Conservation (phyloP, 2,329 filamentous ascomycete genomes). For the Aspergillus bombycis region DNA sequence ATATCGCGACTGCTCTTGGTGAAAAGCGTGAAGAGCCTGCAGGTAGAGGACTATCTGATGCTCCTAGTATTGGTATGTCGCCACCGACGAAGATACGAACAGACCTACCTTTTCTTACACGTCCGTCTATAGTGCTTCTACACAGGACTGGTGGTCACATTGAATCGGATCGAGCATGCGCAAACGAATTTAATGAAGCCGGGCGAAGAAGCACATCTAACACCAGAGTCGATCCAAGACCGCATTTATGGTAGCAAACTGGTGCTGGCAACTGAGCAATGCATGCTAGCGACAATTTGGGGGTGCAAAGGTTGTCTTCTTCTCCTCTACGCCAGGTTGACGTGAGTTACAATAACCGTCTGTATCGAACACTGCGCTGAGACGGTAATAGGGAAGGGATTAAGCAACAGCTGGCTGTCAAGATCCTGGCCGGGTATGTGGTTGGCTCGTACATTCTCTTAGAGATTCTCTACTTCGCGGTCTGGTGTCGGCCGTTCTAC, state of each 20-base stretch:
- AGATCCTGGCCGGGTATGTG: not conserved
- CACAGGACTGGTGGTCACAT: not conserved
- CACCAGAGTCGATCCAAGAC: not conserved
- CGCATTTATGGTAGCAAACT: slow-evolving; percentile 1
- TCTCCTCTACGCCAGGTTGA: slow-evolving; percentile 1
- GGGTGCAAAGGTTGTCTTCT: not conserved
- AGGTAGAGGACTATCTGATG: not conserved
- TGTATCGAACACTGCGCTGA: not conserved
- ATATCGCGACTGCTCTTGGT: not conserved
- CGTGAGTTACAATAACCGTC: not conserved
- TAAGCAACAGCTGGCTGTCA: slow-evolving; percentile 4
- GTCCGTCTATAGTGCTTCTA: not conserved
- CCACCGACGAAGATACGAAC: not conserved
- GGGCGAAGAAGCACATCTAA: not conserved
- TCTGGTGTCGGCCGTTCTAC: not conserved
- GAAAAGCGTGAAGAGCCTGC: not conserved
- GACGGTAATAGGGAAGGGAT: not conserved
- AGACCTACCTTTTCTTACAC: not conserved
- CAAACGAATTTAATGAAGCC: slow-evolving; percentile 1
- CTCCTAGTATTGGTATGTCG: not conserved
- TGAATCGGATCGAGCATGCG: slow-evolving; percentile 2
- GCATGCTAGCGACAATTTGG: slow-evolving; percentile 2
- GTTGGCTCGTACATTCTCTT: not conserved
- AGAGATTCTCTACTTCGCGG: not conserved
- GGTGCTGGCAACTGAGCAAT: not conserved